A percentile compares a stretch with the other conserved stretches of the same genome.
phyloP scores from a whole-genome alignment of 345 rosid genomes.

The Moricandia arvensis region DNA sequence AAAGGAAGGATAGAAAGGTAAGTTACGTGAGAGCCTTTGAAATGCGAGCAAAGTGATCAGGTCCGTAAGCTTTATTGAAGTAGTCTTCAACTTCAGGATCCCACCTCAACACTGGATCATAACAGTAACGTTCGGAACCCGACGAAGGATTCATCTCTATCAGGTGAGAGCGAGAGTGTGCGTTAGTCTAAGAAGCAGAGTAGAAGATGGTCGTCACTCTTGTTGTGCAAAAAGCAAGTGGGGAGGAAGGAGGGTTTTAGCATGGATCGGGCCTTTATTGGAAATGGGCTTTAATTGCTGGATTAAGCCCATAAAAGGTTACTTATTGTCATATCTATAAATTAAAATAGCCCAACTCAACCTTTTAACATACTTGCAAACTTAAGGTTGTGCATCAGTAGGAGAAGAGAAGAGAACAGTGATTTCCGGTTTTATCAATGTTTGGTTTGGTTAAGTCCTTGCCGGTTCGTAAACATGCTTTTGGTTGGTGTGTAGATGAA shows the following conservation, averaged over 20 bases:
- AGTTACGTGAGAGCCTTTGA: slow-evolving; percentile 74
- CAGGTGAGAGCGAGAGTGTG: neutral
- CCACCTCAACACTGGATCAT: slow-evolving; percentile 73
- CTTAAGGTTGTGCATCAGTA: slow-evolving; percentile 47
- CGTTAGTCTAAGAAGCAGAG: slow-evolving; percentile 22
- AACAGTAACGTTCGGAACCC: slow-evolving; percentile 72
- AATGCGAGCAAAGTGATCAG: slow-evolving; percentile 68
- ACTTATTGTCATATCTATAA: neutral
- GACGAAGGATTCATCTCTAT: slow-evolving; percentile 55
- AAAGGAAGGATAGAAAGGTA: neutral
- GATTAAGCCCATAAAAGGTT: neutral
- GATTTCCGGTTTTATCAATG: neutral
- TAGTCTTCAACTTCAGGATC: slow-evolving; percentile 78
- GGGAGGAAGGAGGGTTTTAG: slow-evolving; percentile 37
- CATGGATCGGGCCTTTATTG: slow-evolving; percentile 21
- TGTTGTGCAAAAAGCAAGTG: neutral
- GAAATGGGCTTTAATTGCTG: slow-evolving; percentile 21
- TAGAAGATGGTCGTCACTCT: slow-evolving; percentile 27
- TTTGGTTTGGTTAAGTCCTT: neutral
- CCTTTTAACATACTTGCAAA: neutral
- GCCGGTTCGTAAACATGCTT: neutral
- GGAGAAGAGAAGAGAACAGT: neutral
- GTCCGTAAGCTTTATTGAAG: slow-evolving; percentile 78
- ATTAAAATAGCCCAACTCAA: neutral
- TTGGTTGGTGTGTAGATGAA: neutral